phyloP scores from a whole-genome alignment of 2,329 filamentous ascomycete genomes.

The Amauroascus verrucosus region DNA sequence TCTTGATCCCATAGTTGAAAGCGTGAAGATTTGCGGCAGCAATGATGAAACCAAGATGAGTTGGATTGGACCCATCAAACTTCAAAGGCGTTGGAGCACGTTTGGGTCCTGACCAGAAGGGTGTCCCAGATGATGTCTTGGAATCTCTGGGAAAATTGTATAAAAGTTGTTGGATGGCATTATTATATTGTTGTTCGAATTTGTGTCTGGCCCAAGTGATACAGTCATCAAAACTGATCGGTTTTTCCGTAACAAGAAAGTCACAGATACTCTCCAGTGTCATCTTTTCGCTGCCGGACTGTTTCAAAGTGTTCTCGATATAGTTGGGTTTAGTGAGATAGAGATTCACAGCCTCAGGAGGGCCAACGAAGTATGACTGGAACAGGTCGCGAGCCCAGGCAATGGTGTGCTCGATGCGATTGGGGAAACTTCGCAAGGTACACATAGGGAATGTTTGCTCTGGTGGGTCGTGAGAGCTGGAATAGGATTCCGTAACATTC shows the following conservation, averaged over 20 bases:
- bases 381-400: slow-evolving; percentile 96
- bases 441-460: slow-evolving; percentile 99
- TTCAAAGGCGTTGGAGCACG: slow-evolving; percentile 84
- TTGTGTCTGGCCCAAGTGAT: slow-evolving; percentile 88
- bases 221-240: slow-evolving; percentile 87
- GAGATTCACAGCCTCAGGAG: slow-evolving; percentile 85
- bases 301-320: slow-evolving; percentile 74
- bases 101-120: slow-evolving; percentile 98
- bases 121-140: slow-evolving; percentile 72
- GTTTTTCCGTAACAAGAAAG: slow-evolving; percentile 83
- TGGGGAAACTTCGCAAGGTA: slow-evolving; percentile 91
- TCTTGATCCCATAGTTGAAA: slow-evolving; percentile 95
- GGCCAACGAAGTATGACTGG: slow-evolving; percentile 85
- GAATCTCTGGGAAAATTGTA: slow-evolving; percentile 97
- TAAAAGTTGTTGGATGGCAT: slow-evolving; percentile 86
- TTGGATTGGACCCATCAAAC: slow-evolving; percentile 74
- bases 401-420: slow-evolving; percentile 97
- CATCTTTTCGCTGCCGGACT: slow-evolving; percentile 88
- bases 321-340: slow-evolving; percentile 90
- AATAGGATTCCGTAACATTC: slow-evolving; percentile 89
- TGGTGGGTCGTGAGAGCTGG: slow-evolving; percentile 89
- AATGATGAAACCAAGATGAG: slow-evolving; percentile 79
- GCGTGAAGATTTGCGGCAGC: slow-evolving; percentile 86
- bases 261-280: slow-evolving; percentile 84
- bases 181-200: slow-evolving; percentile 95